These are phyloP conservation scores for Cystobasidium onofrii DNA, from an alignment of 768 basidiomycete species.

Conservation along the genomic window DNA sequence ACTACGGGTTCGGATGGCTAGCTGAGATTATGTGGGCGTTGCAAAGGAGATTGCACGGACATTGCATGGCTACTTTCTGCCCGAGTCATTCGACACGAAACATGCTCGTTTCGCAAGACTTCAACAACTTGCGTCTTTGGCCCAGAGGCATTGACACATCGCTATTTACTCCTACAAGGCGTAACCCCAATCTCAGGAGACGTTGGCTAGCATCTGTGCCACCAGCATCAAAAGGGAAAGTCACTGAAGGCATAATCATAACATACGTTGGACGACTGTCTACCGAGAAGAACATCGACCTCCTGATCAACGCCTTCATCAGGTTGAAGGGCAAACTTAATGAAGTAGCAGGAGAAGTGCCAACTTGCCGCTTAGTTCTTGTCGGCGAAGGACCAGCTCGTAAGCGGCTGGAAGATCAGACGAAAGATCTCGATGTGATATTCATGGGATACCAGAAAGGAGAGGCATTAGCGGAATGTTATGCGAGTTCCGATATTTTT, in stretches of 20 bases:
- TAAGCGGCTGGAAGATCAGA: conserved; percentile 42
- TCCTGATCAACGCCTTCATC: conserved; percentile 47
- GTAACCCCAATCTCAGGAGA: conserved; percentile 42
- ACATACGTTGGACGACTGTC: conserved; percentile 44
- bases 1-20: conserved; percentile 48
- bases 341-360: neutral
- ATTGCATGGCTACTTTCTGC: conserved; percentile 47
- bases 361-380: conserved; percentile 45
- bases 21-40: conserved; percentile 48
- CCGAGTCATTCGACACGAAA: conserved; percentile 47
- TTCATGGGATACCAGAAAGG: conserved; percentile 48
- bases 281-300: conserved; percentile 50
- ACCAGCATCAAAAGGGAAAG: neutral
- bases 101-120: conserved; percentile 45
- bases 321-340: conserved; percentile 35
- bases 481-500: conserved; percentile 50
- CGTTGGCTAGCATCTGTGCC: conserved; percentile 42
- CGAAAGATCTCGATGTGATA: neutral
- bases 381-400: conserved; percentile 50
- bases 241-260: conserved; percentile 24
- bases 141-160: conserved; percentile 48
- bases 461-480: conserved; percentile 47
- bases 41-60: conserved; percentile 33
- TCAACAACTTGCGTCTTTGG: conserved; percentile 47
- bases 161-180: conserved; percentile 45